Base-by-base conservation (phyloP, 768 basidiomycete genomes). In the Phlebiopsis gigantea region DNA sequence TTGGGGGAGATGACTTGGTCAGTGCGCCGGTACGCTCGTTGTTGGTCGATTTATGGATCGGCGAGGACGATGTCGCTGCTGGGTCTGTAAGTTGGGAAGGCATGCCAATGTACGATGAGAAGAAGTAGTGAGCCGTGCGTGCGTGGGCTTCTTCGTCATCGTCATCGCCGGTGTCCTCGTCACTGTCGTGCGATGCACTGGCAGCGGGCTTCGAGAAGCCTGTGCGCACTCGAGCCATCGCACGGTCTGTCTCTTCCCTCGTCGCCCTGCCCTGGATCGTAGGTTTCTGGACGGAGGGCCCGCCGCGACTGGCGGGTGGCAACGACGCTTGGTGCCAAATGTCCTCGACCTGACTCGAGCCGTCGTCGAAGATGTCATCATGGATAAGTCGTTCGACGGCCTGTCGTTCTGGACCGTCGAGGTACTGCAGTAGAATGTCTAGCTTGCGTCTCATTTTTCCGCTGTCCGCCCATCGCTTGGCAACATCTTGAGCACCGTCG, bases 41-140 rank as follows among this genome's bases (percentile, higher is more conserved):
- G 25, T 48, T 48, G 6, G 47, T 30, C 9, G n/a, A 25, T 48
- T 48, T 28, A 8, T 28, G 47, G 25, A 48, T 30, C 5, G 47
- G 47, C 28, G 47, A 48, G 22, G 34, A 52, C n/a, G 50, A 41
- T 2, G 24, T 4, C 5, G 5, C 22, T 4, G 30, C 26, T 5
- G 19, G 30, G 4, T 43, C 50, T 4, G 8, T 3, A 12, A 4
- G 5, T 25, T 52, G 50, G 3, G 42, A 44, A 4, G 53, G 19
- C 7, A 7, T 8, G n/a, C 30, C 47, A 34, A 21, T 8, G n/a
- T 52, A 52, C 24, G 26, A 41, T 9, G 42, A 39, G 57, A 87
- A 88, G 2, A 88, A 64, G 4, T 66, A 57, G 61, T 85, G 79
- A 0, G 85, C 84, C 6, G 80, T 84, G 51, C 75, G 72, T 15